Evolutionary conservation across 2,329 filamentous ascomycete genomes (phyloP), one percentile per base, ranked within the genome.

Genomic region (Neonectria punicea): DNA sequence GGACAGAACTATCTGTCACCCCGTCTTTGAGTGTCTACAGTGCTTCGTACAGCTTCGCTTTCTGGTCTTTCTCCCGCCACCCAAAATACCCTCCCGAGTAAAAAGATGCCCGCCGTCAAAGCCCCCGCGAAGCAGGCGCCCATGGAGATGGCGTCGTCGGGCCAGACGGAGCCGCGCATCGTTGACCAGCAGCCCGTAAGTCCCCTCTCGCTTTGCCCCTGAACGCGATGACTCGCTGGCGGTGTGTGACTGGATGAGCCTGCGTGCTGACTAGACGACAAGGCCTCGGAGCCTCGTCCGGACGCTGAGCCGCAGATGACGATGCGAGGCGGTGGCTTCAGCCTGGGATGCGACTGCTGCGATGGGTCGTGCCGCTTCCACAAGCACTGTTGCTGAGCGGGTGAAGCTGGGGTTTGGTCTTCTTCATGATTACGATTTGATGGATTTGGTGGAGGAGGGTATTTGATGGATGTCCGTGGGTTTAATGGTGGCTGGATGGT

Each of bases 271-370:
- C 46, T 43, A 3, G 18, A 6, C n/a, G 13, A 20, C 7, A 50
- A 73, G 73, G 30, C 65, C n/a, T 30, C 58, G 41, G 73, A 76
- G 46, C 73, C 69, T 51, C 67, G 65, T n/a, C 70, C 72, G n/a
- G 68, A 74, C 7, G 62, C 68, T 16, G 69, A 69, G 50, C 72
- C 73, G 5, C 67, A 72, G 51, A 55, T 73, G 63, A 55, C 56
- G 2, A 59, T 77, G 4, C 74, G 75, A 11, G 75, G 75, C 20
- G 75, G 75, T 6, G 74, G 74, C 30, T 32, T 76, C 11, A 69
- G 62, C 34, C 60, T 72, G 9, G 75, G 75, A 25, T 77, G 66
- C 46, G 71, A 74, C 41, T 77, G 75, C 67, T 77, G 75, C 50
- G 47, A 67, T 28, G 75, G 75, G 14, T 67, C 69, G 25, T 76